Base-by-base conservation (phyloP, 2,329 filamentous ascomycete species). In the Hypoxylon sp. region DNA sequence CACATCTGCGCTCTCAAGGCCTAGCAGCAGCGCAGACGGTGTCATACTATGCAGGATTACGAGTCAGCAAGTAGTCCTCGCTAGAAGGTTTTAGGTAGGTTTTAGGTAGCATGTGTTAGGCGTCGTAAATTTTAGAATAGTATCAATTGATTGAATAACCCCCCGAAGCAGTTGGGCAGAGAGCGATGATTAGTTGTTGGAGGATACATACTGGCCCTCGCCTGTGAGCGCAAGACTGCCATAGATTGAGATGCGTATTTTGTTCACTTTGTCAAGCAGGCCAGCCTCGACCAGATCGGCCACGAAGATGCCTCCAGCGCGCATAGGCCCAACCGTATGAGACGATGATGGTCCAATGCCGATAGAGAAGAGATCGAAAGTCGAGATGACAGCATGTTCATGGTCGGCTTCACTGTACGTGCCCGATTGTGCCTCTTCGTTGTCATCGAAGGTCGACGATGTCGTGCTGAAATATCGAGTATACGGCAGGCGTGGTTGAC, bases 341-440 rank as follows among this genome's bases (percentile, higher is more conserved):
- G 84, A 85, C 1, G 84, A 85, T 0, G 84, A 85, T 10, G 84
- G 84, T 0, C 84, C 84, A 70, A 85, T 85, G 70, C 84, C 84
- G 58, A 85, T 84, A 33, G 83, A 85, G 74, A 85, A 85, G 35
- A 85, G 78, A 72, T 85, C 84, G 68, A 85, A 85, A 0, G 84
- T 83, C 2, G 84, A 85, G 63, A 85, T 85, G 73, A 85, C 84
- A 64, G 84, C 84, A 71, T 85, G 84, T 70, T 85, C 84, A 51
- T 84, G 82, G 52, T 84, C 83, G 1, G 83, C 79, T 70, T 85
- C 84, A 67, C 81, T 85, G 74, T 85, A 85, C 10, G 79, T 81
- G 58, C 82, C 82, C 2, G 78, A 72, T 2, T 80, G 72, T 3
- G 75, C 73, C 1, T 81, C 79, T 29, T 79, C 78, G 10, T 74